phyloP scores from a whole-genome alignment of 2,329 filamentous ascomycete species.

The Exophiala calicioides region DNA sequence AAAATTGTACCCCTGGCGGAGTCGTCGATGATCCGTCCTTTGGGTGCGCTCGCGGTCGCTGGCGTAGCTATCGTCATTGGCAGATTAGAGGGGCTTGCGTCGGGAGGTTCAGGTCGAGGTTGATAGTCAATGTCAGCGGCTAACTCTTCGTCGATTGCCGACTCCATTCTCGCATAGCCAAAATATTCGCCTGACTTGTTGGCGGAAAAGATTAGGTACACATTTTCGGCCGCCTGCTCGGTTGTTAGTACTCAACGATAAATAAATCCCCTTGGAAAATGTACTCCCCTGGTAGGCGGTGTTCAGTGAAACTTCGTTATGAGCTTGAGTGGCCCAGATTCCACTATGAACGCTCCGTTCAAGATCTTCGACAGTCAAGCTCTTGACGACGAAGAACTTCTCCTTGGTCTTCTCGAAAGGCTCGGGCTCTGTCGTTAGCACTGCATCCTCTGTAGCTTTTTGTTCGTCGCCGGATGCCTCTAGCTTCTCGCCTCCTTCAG shows the following conservation, averaged over 20 bases:
- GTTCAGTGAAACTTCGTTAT: slow-evolving; percentile 85
- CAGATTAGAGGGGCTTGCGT: slow-evolving; percentile 56
- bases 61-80: slow-evolving; percentile 79
- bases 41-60: slow-evolving; percentile 74
- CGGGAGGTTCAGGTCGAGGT: slow-evolving; percentile 60
- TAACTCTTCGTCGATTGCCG: slow-evolving; percentile 76
- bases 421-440: slow-evolving; percentile 27
- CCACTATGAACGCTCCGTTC: slow-evolving; percentile 84
- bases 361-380: slow-evolving; percentile 84
- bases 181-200: slow-evolving; percentile 98
- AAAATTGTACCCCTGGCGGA: slow-evolving; percentile 93
- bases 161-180: slow-evolving; percentile 88
- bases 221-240: slow-evolving; percentile 70
- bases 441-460: slow-evolving; percentile 6
- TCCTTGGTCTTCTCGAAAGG: slow-evolving; percentile 55
- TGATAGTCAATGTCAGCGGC: slow-evolving; percentile 66
- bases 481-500: slow-evolving; percentile 12
- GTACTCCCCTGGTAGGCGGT: slow-evolving; percentile 73
- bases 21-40: slow-evolving; percentile 87
- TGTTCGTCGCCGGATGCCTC: slow-evolving; percentile 7
- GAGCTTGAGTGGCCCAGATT: slow-evolving; percentile 90
- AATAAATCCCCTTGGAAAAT: background rate
- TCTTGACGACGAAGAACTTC: slow-evolving; percentile 90
- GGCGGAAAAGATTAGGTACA: slow-evolving; percentile 91
- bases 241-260: slow-evolving; percentile 17